Evolutionary conservation across 2,329 filamentous ascomycete species (phyloP), one percentile per base, ranked within the genome.

Genomic region (Epichloe gansuensis): DNA sequence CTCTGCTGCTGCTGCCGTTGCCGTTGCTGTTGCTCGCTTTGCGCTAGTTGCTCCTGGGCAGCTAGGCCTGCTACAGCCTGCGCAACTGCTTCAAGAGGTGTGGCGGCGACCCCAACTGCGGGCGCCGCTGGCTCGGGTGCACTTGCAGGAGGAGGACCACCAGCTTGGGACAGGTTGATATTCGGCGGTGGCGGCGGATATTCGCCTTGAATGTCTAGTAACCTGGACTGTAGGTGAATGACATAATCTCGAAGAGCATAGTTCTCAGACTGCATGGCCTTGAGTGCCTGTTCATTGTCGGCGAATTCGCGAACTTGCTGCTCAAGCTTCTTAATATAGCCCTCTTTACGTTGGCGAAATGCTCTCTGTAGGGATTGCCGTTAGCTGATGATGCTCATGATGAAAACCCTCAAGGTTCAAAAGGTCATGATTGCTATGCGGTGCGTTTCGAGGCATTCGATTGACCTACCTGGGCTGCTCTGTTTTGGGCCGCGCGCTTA

Each of bases 301-400:
- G 81, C 78, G 59, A 82, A 87, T 34, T 93, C 88, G 62, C 88
- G 84, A 50, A 96, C 89, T 66, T 97, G 88, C 65, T 93, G 86
- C 70, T 98, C 93, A 6, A 98, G 79, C 67, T 95, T 94, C 74
- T 95, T 95, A 69, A 98, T 98, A 68, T 98, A 96, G 46, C 88
- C 88, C 70, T 98, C 93, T 67, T 98, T 98, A 57, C 93, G 86
- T 72, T 97, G 91, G 43, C 93, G 88, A 71, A 98, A 98, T 43
- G 93, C 93, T 67, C 93, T 83, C 91, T 98, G 62, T 58, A 51
- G 21, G 9, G 12, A 39, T n/a, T 4, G 11, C 23, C 13, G 41
- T 52, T 35, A 37, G 38, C 17, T 28, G 4, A 17, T 5, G 15
- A 4, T 28, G 31, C 17, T 38, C 21, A 48, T 11, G 13, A 31